Percentiles rank a stretch among this genome's conserved stretches.
Conservation (phyloP, 495 filamentous ascomycete species). For the Aspergillus conjunctus region DNA sequence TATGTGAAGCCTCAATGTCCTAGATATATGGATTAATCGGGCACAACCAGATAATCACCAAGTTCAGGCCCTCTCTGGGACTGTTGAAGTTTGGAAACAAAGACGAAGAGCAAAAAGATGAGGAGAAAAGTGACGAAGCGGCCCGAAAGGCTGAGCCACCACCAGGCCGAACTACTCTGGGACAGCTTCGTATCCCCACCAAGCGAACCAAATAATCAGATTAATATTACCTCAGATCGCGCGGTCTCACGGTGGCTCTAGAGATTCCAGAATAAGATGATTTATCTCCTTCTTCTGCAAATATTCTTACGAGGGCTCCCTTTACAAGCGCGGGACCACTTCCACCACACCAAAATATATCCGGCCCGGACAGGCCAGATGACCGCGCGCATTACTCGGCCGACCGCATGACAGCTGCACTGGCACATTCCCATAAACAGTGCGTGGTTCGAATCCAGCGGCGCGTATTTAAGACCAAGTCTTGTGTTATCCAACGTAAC, state of each 20-base stretch:
- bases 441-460: neutral
- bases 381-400: neutral
- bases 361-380: neutral
- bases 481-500: neutral
- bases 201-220: neutral
- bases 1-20: neutral
- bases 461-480: neutral
- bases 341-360: neutral
- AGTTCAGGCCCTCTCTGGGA: neutral
- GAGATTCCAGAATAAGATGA: neutral
- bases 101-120: neutral
- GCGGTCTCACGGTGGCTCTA: neutral
- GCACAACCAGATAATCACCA: neutral
- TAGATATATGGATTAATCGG: neutral
- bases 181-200: slow-evolving; percentile 1
- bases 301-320: neutral
- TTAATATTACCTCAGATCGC: neutral
- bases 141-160: slow-evolving; percentile 6
- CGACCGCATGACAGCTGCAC: neutral
- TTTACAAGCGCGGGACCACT: too few relatives aligned
- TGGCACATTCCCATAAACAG: neutral
- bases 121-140: neutral
- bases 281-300: neutral
- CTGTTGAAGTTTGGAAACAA: neutral
- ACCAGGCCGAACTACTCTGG: neutral